These are phyloP conservation scores for Acer saccharum DNA, from an alignment of 345 rosid species.

Conservation along the genomic window DNA sequence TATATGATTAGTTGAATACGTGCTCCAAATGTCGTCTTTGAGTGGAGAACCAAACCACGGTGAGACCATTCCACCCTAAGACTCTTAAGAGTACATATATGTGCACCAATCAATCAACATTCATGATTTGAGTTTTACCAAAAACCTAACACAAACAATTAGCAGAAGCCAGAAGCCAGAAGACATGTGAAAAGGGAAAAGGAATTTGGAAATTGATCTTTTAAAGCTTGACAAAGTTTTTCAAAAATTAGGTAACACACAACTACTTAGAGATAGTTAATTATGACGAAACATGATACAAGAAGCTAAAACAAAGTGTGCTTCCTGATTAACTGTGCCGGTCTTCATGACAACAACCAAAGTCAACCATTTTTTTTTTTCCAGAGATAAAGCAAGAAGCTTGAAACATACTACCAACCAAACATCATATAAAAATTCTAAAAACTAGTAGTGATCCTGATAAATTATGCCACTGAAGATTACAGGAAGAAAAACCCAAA, in stretches of 20 bases:
- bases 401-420: background rate
- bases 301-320: background rate
- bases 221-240: background rate
- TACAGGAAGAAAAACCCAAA: conserved; percentile 11
- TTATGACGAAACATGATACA: background rate
- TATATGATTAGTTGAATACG: background rate
- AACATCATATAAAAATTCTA: background rate
- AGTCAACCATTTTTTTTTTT: background rate
- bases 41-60: background rate
- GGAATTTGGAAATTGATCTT: no score
- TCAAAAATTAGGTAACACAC: background rate
- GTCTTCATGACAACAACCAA: background rate
- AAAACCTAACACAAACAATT: no score
- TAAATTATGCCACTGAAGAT: conserved; percentile 6
- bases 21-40: no score
- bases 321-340: background rate
- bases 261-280: background rate
- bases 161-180: no score
- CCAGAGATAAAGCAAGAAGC: no score
- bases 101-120: background rate
- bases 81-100: background rate
- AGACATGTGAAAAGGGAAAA: no score
- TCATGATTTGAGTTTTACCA: background rate
- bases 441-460: background rate
- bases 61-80: background rate